Evolutionary conservation across 306 rosid species (phyloP).

Genomic region (Casuarina glauca): DNA sequence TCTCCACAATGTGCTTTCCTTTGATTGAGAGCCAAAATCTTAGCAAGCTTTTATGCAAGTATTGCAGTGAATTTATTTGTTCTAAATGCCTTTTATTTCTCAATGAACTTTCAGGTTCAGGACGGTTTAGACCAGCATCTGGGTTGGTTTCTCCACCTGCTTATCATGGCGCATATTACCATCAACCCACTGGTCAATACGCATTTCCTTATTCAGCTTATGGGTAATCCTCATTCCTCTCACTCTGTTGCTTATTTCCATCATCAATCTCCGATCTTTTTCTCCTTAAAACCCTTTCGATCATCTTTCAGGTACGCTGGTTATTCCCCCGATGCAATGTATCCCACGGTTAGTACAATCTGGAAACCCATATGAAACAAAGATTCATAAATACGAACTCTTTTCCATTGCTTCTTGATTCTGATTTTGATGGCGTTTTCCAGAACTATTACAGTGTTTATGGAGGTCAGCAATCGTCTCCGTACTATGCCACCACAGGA

Average conservation of each 20-base stretch:
- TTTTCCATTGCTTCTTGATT: slow-evolving; percentile 16
- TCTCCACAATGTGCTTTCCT: not conserved
- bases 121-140: slow-evolving; percentile 66
- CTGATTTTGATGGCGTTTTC: slow-evolving; percentile 4
- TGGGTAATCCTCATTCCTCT: slow-evolving; percentile 50
- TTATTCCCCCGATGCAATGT: slow-evolving; percentile 70
- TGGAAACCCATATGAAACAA: slow-evolving; percentile 4
- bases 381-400: slow-evolving; percentile 5
- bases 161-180: slow-evolving; percentile 60
- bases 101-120: slow-evolving; percentile 38
- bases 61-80: slow-evolving; percentile 1
- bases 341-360: slow-evolving; percentile 57
- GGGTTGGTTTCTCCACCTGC: slow-evolving; percentile 60
- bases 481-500: slow-evolving; percentile 58
- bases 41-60: no score
- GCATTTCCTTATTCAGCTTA: slow-evolving; percentile 78
- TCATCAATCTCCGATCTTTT: not conserved
- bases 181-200: slow-evolving; percentile 73
- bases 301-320: slow-evolving; percentile 63
- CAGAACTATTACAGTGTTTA: slow-evolving; percentile 79
- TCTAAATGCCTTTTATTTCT: slow-evolving; percentile 22
- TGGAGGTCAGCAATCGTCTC: slow-evolving; percentile 80
- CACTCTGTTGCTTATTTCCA: not conserved
- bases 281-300: slow-evolving; percentile 12
- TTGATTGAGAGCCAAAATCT: not conserved